phyloP scores from a whole-genome alignment of 2,329 filamentous ascomycete genomes.

The Microdochium trichocladiopsis region DNA sequence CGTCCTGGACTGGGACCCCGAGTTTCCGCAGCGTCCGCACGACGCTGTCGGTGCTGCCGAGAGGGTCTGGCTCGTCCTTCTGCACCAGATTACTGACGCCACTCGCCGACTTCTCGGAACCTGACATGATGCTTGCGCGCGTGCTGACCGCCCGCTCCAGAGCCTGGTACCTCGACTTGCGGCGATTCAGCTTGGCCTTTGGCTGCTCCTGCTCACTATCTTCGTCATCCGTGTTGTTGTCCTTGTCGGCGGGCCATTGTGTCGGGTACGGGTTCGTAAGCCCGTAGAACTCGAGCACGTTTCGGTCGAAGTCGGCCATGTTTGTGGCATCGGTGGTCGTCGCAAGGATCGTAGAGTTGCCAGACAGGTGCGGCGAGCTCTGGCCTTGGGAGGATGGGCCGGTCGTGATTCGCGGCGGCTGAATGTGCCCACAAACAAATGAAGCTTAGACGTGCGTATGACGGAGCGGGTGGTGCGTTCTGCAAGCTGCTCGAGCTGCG shows the following conservation, averaged over 20 bases:
- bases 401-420: too few relatives aligned
- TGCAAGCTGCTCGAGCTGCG: too few relatives aligned
- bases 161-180: conserved; percentile 77
- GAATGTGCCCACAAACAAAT: too few relatives aligned
- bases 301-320: conserved; percentile 67
- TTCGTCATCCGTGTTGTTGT: conserved; percentile 57
- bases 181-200: conserved; percentile 45
- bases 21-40: conserved; percentile 69
- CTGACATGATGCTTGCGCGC: conserved; percentile 57
- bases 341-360: not conserved
- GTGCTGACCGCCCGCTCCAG: conserved; percentile 70
- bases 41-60: conserved; percentile 84
- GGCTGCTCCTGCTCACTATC: conserved; percentile 49
- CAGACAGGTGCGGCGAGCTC: too few relatives aligned
- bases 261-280: conserved; percentile 70
- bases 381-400: too few relatives aligned
- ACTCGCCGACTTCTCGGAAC: conserved; percentile 57
- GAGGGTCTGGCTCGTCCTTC: conserved; percentile 85
- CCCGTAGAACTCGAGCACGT: conserved; percentile 84
- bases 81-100: conserved; percentile 74
- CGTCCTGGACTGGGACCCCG: conserved; percentile 78
- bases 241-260: conserved; percentile 81
- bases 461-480: too few relatives aligned
- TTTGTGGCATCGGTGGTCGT: conserved; percentile 9
- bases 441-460: too few relatives aligned